These are phyloP conservation scores for Diaporthe ilicicola DNA, from an alignment of 2,329 filamentous ascomycete genomes.

Conservation along the genomic window DNA sequence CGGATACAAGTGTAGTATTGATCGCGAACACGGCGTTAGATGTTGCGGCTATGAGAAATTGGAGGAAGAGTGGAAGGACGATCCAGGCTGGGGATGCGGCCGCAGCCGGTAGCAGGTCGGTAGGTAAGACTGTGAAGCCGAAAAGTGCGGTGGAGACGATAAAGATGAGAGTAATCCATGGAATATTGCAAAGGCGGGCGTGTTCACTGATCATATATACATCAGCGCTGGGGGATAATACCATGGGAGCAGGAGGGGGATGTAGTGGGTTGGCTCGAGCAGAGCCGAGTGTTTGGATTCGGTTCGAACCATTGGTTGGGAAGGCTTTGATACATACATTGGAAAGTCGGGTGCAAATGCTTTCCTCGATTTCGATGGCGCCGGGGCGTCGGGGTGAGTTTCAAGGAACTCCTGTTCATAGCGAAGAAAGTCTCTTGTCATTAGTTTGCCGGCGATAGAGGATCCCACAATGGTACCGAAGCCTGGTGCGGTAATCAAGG, in stretches of 20 bases:
- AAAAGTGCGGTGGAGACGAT: conserved; percentile 45
- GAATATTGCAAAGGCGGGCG: conserved; percentile 48
- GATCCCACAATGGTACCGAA: conserved; percentile 53
- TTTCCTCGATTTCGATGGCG: conserved; percentile 37
- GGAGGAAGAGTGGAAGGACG: conserved; percentile 39
- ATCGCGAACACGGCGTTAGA: conserved; percentile 49
- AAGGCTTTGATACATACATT: conserved; percentile 36
- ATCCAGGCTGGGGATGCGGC: conserved; percentile 37
- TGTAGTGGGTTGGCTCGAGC: too few relatives aligned
- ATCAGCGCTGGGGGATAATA: neutral
- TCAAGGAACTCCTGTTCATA: conserved; percentile 41
- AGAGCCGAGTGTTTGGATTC: neutral
- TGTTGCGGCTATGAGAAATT: conserved; percentile 47
- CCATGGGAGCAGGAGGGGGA: too few relatives aligned
- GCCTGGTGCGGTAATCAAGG: neutral
- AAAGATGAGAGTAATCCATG: conserved; percentile 49
- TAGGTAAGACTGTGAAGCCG: conserved; percentile 42
- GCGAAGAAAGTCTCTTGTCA: conserved; percentile 48
- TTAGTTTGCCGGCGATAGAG: conserved; percentile 49
- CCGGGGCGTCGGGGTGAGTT: conserved; percentile 39
- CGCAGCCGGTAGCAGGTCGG: neutral
- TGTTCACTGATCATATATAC: conserved; percentile 40
- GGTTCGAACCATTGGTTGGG: too few relatives aligned
- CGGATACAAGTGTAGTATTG: conserved; percentile 46
- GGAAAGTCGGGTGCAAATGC: conserved; percentile 49